Conservation (phyloP, 768 basidiomycete genomes). For the Pleurotus tuoliensis region DNA sequence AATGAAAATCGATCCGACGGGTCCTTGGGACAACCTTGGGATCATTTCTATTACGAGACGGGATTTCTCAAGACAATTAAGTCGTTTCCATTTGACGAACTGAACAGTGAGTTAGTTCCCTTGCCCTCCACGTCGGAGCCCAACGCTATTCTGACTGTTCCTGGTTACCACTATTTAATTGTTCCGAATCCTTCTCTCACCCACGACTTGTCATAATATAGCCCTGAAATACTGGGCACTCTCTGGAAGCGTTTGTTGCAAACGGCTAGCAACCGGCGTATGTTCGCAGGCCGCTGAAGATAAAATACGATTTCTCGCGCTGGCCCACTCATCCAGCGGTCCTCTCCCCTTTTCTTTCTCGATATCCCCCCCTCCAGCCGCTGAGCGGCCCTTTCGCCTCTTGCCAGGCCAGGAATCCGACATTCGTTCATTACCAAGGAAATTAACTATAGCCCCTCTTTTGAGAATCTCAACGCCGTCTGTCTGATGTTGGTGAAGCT, state of each 20-base stretch:
- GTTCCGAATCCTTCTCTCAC: no score
- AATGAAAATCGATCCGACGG: no score
- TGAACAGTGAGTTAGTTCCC: no score
- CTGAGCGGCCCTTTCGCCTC: constrained; percentile 9
- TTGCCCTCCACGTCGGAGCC: no score
- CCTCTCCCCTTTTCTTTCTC: not conserved
- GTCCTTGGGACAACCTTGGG: no score
- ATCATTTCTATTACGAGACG: no score
- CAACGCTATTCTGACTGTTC: no score
- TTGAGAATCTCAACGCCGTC: constrained; percentile 4
- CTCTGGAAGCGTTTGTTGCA: not conserved
- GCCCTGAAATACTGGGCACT: no score
- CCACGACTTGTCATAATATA: no score
- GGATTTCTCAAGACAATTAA: no score
- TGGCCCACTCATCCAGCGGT: not conserved
- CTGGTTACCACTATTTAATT: no score
- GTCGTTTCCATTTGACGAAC: no score
- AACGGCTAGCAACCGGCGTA: constrained; percentile 1
- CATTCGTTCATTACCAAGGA: constrained; percentile 5
- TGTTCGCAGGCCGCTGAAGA: not conserved
- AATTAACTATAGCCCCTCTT: constrained; percentile 14
- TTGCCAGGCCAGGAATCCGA: constrained; percentile 10
- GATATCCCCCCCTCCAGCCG: not conserved
- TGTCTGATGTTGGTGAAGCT: constrained; percentile 17
- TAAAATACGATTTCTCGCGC: not conserved